phyloP scores from a whole-genome alignment of 139 green algal species.

The Spirogloea muscicola region DNA sequence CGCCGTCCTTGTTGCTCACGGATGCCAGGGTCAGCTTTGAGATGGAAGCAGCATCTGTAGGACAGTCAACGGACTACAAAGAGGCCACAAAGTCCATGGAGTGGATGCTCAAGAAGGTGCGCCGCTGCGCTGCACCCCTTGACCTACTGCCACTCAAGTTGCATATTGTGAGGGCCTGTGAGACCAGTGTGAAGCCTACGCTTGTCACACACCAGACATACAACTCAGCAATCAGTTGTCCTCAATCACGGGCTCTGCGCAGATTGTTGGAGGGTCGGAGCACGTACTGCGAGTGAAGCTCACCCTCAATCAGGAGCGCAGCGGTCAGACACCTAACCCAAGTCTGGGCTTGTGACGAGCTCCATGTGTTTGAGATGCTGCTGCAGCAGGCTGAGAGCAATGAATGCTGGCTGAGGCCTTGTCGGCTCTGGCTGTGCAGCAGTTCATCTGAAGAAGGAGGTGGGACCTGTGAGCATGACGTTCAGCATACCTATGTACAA shows the following conservation, averaged over 20 bases:
- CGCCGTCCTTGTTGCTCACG: neutral
- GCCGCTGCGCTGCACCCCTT: too few relatives aligned
- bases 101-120: conserved; percentile 53
- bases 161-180: too few relatives aligned
- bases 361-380: neutral
- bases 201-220: too few relatives aligned
- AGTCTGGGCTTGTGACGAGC: neutral
- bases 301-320: conserved; percentile 24
- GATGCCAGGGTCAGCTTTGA: conserved; percentile 31
- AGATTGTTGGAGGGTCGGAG: conserved; percentile 28
- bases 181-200: too few relatives aligned
- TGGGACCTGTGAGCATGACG: conserved; percentile 83
- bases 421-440: conserved; percentile 17
- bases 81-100: conserved; percentile 41
- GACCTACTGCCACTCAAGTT: too few relatives aligned
- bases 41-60: conserved; percentile 20
- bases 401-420: neutral
- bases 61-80: conserved; percentile 48
- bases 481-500: conserved; percentile 90
- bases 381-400: too few relatives aligned
- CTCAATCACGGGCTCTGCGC: too few relatives aligned
- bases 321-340: neutral
- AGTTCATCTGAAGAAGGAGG: conserved; percentile 57
- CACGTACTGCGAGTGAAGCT: conserved; percentile 28
- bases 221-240: too few relatives aligned